These are phyloP conservation scores for Penicillium herquei DNA, from an alignment of 495 filamentous ascomycete species.

Conservation along the genomic window DNA sequence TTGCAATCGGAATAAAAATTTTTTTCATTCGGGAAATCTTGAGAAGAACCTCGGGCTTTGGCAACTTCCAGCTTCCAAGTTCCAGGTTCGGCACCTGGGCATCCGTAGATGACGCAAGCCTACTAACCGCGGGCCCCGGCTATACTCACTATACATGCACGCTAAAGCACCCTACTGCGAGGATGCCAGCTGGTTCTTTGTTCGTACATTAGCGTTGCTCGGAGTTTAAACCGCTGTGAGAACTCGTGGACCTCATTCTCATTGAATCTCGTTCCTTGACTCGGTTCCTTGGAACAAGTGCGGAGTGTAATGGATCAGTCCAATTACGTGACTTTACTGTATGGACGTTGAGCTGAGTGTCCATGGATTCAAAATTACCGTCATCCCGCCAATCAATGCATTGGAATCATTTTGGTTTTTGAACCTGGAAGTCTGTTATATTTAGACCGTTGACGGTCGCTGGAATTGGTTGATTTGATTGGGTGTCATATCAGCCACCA, in stretches of 20 bases:
- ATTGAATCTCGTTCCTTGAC: slow-evolving; percentile 1
- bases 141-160: too few species aligned
- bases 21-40: too few species aligned
- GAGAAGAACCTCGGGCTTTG: background rate
- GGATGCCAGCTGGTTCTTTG: too few species aligned
- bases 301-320: slow-evolving; percentile 16
- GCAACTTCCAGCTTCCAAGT: background rate
- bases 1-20: background rate
- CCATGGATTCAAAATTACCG: slow-evolving; percentile 13
- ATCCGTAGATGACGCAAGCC: slow-evolving; percentile 9
- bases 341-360: background rate
- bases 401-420: background rate
- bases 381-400: slow-evolving; percentile 2
- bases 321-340: slow-evolving; percentile 10
- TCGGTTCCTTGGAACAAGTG: slow-evolving; percentile 6
- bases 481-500: background rate
- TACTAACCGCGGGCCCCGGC: background rate
- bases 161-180: too few species aligned
- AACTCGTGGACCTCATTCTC: background rate
- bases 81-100: background rate
- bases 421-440: background rate
- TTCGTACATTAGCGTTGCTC: too few species aligned
- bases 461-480: slow-evolving; percentile 6
- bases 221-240: too few species aligned
- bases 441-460: background rate